These are phyloP conservation scores for Apiotrichum porosum DNA, from an alignment of 1,284 basidiomycete species.

Conservation along the genomic window DNA sequence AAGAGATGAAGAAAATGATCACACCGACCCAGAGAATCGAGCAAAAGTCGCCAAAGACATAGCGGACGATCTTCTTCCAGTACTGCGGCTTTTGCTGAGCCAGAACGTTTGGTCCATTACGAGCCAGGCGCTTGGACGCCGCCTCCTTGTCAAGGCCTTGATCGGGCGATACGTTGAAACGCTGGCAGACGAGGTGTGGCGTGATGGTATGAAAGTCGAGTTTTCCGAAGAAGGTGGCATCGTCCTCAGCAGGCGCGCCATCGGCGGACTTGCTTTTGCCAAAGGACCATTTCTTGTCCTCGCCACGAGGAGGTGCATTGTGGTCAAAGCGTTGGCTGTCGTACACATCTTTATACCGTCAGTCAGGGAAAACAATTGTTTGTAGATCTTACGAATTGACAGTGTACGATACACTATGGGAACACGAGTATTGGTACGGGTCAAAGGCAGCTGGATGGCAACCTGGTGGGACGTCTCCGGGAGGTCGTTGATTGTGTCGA, in stretches of 20 bases:
- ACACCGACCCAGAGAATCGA: constrained; percentile 56
- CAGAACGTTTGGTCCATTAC: constrained; percentile 49
- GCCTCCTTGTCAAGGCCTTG: constrained; percentile 55
- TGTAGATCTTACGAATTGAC: too few species aligned
- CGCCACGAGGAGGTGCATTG: background rate
- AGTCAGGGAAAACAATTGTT: too few species aligned
- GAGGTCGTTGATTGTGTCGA: too few species aligned
- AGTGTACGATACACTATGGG: constrained; percentile 27
- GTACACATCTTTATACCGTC: too few species aligned
- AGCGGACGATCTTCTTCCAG: constrained; percentile 48
- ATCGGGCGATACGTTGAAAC: constrained; percentile 53
- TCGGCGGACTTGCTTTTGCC: background rate
- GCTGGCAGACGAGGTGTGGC: constrained; percentile 51
- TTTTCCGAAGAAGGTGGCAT: constrained; percentile 28
- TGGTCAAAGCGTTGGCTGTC: constrained; percentile 29
- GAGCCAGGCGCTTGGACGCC: constrained; percentile 51
- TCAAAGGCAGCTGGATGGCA: background rate
- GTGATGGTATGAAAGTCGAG: constrained; percentile 58
- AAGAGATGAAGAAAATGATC: constrained; percentile 52
- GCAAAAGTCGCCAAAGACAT: constrained; percentile 56
- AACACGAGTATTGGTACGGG: background rate
- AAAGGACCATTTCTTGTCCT: background rate
- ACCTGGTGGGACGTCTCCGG: too few species aligned
- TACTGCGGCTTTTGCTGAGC: constrained; percentile 43
- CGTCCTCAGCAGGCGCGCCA: constrained; percentile 17